Conservation (phyloP, 164 flowering plant species). For the Berberis thunbergii region DNA sequence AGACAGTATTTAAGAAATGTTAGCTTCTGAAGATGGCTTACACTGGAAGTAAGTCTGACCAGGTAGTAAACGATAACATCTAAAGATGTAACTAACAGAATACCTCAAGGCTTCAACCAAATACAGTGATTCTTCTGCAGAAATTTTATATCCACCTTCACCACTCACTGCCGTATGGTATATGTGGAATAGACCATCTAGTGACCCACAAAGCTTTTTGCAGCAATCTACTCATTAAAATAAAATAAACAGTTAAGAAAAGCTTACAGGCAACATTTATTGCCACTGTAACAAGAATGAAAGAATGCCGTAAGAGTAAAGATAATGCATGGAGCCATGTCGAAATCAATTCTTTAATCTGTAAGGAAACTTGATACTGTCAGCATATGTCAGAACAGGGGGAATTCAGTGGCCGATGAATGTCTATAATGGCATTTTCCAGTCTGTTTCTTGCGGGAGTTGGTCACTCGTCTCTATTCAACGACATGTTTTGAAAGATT, state of each 20-base stretch:
- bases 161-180: conserved; percentile 66
- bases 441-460: no score
- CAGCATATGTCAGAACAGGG: no score
- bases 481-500: no score
- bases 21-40: no score
- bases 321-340: background rate
- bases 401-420: no score
- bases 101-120: conserved; percentile 97
- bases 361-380: no score
- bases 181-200: conserved; percentile 83
- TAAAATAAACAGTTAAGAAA: background rate
- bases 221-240: conserved; percentile 55
- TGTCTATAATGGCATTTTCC: no score
- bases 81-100: background rate
- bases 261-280: background rate
- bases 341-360: background rate
- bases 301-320: background rate
- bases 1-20: no score
- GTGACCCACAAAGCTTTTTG: conserved; percentile 75
- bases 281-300: background rate
- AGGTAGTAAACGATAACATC: background rate
- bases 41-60: background rate
- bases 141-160: conserved; percentile 65
- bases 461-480: no score
- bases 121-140: conserved; percentile 86